A percentile compares a stretch with the other conserved stretches of the same genome.
These are phyloP conservation scores for Globisporangium uncinulatum DNA, from an alignment of 352 stramenopile species.

Conservation along the genomic window DNA sequence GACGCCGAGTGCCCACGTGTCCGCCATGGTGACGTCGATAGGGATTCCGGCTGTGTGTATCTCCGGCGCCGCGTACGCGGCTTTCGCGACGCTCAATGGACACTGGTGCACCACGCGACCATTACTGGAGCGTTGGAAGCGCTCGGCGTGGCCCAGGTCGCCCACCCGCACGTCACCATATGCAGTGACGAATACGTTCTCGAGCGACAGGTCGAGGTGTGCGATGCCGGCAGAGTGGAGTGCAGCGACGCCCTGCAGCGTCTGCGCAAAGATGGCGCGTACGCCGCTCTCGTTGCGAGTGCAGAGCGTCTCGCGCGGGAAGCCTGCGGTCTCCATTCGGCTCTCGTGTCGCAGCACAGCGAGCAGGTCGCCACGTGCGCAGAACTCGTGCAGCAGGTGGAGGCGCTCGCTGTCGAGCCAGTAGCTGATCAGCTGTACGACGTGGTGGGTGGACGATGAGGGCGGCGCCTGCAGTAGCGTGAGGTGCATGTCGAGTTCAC, in stretches of 20 bases:
- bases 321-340: conserved; percentile 33
- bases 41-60: conserved; percentile 23
- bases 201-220: conserved; percentile 93
- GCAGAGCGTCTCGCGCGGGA: conserved; percentile 21
- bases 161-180: conserved; percentile 76
- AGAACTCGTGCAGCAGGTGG: conserved; percentile 66
- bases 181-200: conserved; percentile 92
- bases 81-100: conserved; percentile 32
- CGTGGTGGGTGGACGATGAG: conserved; percentile 12
- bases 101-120: conserved; percentile 21
- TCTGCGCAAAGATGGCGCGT: conserved; percentile 49
- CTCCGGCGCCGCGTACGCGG: conserved; percentile 66
- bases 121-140: conserved; percentile 17
- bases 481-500: conserved; percentile 65
- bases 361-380: conserved; percentile 53
- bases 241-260: conserved; percentile 80
- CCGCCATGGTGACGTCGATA: conserved; percentile 47
- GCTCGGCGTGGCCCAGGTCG: conserved; percentile 87
- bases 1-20: conserved; percentile 69
- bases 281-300: conserved; percentile 28
- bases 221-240: conserved; percentile 84
- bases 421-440: conserved; percentile 49
- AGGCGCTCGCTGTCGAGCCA: conserved; percentile 45
- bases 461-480: conserved; percentile 23
- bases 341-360: conserved; percentile 41